Base-by-base conservation (phyloP, 805 yeast genomes). In the Millerozyma miso region DNA sequence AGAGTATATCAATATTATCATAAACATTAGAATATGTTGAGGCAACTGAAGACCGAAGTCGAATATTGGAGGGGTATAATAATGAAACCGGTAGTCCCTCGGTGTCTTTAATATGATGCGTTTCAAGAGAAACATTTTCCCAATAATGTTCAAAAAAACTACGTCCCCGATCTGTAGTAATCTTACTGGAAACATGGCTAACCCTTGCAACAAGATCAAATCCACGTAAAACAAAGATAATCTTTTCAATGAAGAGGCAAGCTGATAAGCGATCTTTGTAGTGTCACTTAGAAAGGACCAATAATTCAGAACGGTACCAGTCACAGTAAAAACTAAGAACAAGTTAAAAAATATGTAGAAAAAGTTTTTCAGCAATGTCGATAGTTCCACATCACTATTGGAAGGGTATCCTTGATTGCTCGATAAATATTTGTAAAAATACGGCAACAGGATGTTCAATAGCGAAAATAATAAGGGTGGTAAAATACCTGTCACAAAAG, bases 131-230 rank as follows among this genome's bases (percentile, higher is more conserved):
- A 66, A 63, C 16, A 65, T 46, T 47, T 58, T 65, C 14, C 69
- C 67, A 13, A 69, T 41, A 19, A 67, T 51, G 62, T 75, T 73
- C 13, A 77, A 53, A 18, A 73, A 51, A 3, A 71, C 64, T 31
- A 79, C 63, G 55, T 79, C 83, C 15, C 82, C 80, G 33, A 75
- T 60, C 54, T 80, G 84, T 12, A 79, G 61, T 34, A 79, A 62
- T 41, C 76, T 71, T 35, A 78, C 75, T 3, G 83, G 83, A 50
- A 79, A 76, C 81, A 80, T 77, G 1, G 80, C 80, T 40, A 80
- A 53, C 0, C 89, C 93, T 59, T 85, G 93, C 43, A 85, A 71
- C 17, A 85, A 67, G 45, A 85, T 84, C 61, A 79, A 68, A 54
- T 79, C 80, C 40, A 74, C 78, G 49, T 79, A 79, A 50, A 79